A percentile compares a stretch with the other conserved stretches of the same genome.
These are phyloP conservation scores for Castanea mollissima DNA, from an alignment of 306 rosid genomes.

Conservation along the genomic window DNA sequence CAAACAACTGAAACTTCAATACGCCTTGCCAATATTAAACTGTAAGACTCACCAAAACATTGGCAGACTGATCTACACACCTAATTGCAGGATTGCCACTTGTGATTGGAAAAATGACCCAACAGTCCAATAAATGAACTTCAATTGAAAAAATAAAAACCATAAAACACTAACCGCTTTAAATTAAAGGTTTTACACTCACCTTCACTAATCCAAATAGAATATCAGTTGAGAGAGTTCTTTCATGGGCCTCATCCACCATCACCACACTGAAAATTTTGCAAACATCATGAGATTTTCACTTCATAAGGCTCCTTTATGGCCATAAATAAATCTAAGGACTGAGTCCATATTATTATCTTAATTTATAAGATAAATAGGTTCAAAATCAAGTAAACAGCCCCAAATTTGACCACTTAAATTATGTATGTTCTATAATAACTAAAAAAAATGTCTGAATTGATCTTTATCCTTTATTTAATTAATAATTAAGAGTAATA, in stretches of 20 bases:
- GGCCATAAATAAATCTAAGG: too few relatives aligned
- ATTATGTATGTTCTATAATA: too few relatives aligned
- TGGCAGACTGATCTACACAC: slow-evolving; percentile 10
- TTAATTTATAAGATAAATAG: too few relatives aligned
- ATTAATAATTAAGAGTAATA: too few relatives aligned
- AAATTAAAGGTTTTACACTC: slow-evolving; percentile 24
- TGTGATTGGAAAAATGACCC: slow-evolving; percentile 9
- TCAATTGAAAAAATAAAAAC: slow-evolving; percentile 3
- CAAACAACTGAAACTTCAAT: not conserved
- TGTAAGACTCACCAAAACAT: not conserved
- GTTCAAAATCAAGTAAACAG: too few relatives aligned
- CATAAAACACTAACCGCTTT: not conserved
- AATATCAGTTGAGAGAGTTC: slow-evolving; percentile 96
- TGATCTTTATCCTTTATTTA: too few relatives aligned
- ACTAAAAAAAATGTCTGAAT: too few relatives aligned
- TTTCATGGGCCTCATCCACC: slow-evolving; percentile 99
- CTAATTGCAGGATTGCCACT: slow-evolving; percentile 18
- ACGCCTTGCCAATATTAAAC: not conserved
- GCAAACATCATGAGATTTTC: not conserved
- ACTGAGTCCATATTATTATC: too few relatives aligned
- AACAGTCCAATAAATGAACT: slow-evolving; percentile 14
- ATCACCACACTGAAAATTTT: slow-evolving; percentile 75
- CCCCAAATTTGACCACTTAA: too few relatives aligned
- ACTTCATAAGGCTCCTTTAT: too few relatives aligned
- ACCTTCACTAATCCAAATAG: slow-evolving; percentile 94